phyloP scores from a whole-genome alignment of 1,284 basidiomycete genomes.

The Marasmius sp. region DNA sequence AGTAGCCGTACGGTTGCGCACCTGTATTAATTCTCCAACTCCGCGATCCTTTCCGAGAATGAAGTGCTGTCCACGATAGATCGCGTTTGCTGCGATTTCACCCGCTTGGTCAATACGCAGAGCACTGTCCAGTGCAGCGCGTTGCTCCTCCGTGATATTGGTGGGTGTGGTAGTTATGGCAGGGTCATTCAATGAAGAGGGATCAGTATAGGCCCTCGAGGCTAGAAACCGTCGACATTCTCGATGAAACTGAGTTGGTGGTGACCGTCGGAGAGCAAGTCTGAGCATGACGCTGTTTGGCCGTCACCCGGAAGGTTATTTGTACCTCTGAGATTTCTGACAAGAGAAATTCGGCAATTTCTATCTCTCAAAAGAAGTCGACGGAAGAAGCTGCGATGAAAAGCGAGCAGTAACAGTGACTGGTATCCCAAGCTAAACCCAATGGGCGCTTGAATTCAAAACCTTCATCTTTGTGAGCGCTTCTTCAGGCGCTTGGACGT shows the following conservation, averaged over 20 bases:
- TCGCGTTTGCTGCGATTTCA: slow-evolving; percentile 91
- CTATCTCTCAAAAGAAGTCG: too few relatives aligned
- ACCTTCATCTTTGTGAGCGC: too few relatives aligned
- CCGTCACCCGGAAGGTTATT: too few relatives aligned
- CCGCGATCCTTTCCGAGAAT: slow-evolving; percentile 64
- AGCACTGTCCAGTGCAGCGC: slow-evolving; percentile 55
- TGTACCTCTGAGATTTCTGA: too few relatives aligned
- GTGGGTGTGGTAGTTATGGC: slow-evolving; percentile 42
- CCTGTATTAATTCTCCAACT: slow-evolving; percentile 77
- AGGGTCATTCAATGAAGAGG: slow-evolving; percentile 8
- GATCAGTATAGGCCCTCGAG: slow-evolving; percentile 16
- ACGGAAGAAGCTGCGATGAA: too few relatives aligned
- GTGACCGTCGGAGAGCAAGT: background rate
- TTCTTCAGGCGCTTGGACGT: background rate
- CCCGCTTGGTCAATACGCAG: slow-evolving; percentile 91
- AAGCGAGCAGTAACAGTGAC: too few relatives aligned
- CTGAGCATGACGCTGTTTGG: background rate
- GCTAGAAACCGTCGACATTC: slow-evolving; percentile 9
- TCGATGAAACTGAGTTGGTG: background rate
- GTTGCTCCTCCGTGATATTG: slow-evolving; percentile 47
- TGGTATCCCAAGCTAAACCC: too few relatives aligned
- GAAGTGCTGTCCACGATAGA: slow-evolving; percentile 83
- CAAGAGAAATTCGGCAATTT: too few relatives aligned
- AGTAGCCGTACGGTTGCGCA: slow-evolving; percentile 29
- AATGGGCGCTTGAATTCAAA: too few relatives aligned